A percentile compares a stretch with the other conserved stretches of the same genome.
These are phyloP conservation scores for Pyricularia sp. DNA, from an alignment of 2,329 filamentous ascomycete species.

Conservation along the genomic window DNA sequence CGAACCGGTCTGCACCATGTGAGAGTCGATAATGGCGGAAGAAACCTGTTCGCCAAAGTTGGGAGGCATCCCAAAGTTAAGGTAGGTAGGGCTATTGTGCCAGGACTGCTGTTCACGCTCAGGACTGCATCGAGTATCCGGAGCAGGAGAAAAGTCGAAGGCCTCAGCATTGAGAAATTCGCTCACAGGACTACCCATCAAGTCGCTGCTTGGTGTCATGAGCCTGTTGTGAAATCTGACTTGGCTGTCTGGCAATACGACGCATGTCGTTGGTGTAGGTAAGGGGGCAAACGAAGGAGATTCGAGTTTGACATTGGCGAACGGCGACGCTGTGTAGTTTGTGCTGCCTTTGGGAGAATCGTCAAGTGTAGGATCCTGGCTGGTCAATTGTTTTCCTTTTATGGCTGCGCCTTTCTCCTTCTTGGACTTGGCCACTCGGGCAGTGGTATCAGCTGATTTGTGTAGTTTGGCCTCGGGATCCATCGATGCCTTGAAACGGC, in stretches of 20 bases:
- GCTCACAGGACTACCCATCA: conserved; percentile 21
- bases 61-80: conserved; percentile 22
- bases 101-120: conserved; percentile 16
- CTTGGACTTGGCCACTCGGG: conserved; percentile 36
- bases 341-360: background rate
- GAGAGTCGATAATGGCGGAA: background rate
- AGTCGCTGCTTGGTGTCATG: conserved; percentile 45
- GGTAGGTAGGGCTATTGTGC: conserved; percentile 13
- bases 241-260: conserved; percentile 12
- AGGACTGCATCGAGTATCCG: background rate
- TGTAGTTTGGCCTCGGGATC: conserved; percentile 31
- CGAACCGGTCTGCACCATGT: background rate
- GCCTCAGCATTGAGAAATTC: conserved; percentile 21
- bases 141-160: conserved; percentile 17
- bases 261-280: background rate
- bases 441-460: conserved; percentile 28
- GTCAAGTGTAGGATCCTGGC: background rate
- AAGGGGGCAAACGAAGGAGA: background rate
- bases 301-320: background rate
- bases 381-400: conserved; percentile 9
- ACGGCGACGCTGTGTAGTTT: background rate
- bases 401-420: conserved; percentile 25
- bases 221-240: conserved; percentile 28
- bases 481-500: conserved; percentile 39
- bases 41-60: conserved; percentile 41